Percentiles rank a stretch among this genome's conserved stretches.
phyloP scores from a whole-genome alignment of 129 eudicot genomes.

The Artemisia tridentata region DNA sequence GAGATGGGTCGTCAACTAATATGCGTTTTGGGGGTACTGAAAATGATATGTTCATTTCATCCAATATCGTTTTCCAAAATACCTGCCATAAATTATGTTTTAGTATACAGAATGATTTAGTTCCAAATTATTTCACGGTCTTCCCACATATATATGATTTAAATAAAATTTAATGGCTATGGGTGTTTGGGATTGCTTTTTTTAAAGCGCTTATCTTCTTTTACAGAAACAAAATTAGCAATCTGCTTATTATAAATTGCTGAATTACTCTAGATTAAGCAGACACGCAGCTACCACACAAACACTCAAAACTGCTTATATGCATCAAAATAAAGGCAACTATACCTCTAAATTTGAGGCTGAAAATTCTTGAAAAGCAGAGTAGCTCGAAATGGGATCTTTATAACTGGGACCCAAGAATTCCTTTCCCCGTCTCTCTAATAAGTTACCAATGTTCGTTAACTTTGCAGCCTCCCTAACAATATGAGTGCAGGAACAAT shows the following conservation, averaged over 20 bases:
- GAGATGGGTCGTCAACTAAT: conserved; percentile 45
- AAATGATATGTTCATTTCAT: conserved; percentile 67
- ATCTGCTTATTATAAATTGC: too few species aligned
- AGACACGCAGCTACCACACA: too few species aligned
- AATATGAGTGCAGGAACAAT: conserved; percentile 18
- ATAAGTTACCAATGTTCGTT: conserved; percentile 68
- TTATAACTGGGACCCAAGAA: conserved; percentile 67
- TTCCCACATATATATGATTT: background rate
- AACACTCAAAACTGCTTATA: too few species aligned
- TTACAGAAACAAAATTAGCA: background rate
- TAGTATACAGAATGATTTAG: background rate
- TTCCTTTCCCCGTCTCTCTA: conserved; percentile 64
- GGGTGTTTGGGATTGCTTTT: too few species aligned
- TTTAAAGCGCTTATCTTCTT: too few species aligned
- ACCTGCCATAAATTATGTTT: conserved; percentile 35
- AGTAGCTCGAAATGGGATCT: conserved; percentile 83
- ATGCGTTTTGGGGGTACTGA: conserved; percentile 59
- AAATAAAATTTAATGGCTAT: background rate
- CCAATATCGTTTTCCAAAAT: conserved; percentile 63
- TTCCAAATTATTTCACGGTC: conserved; percentile 4
- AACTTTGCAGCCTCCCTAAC: conserved; percentile 51
- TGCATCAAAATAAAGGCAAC: too few species aligned
- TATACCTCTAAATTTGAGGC: conserved; percentile 75
- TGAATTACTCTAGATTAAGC: too few species aligned
- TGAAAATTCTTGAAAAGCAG: conserved; percentile 74